Evolutionary conservation across 1,284 basidiomycete species (phyloP).

Genomic region (Rhodotorula sp.): DNA sequence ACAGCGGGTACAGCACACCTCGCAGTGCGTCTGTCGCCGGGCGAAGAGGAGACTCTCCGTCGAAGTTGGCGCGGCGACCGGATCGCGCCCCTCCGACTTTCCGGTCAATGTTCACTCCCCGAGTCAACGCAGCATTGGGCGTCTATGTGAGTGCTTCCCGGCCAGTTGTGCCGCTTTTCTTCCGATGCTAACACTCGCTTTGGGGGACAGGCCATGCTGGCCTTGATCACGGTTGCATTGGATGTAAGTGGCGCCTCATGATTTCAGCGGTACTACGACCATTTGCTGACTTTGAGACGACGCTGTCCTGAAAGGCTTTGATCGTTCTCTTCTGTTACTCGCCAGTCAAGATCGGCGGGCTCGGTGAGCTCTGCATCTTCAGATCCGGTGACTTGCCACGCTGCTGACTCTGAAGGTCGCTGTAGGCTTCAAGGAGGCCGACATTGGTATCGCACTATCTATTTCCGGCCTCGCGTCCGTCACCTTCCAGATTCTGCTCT

Average conservation of each 20-base stretch:
- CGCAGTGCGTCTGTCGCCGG: neutral
- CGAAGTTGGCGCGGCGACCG: neutral
- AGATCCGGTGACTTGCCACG: too few relatives aligned
- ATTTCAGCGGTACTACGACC: neutral
- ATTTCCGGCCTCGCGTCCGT: slow-evolving; percentile 46
- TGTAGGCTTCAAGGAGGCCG: slow-evolving; percentile 24
- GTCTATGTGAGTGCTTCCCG: slow-evolving; percentile 12
- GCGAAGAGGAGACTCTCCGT: neutral
- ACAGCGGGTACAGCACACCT: slow-evolving; percentile 42
- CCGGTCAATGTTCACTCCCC: slow-evolving; percentile 15
- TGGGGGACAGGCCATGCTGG: slow-evolving; percentile 29
- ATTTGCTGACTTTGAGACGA: too few relatives aligned
- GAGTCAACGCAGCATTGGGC: slow-evolving; percentile 21
- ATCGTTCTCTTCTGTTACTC: slow-evolving; percentile 43
- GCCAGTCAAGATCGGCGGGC: slow-evolving; percentile 35
- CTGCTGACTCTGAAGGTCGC: too few relatives aligned
- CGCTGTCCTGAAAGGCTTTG: slow-evolving; percentile 17
- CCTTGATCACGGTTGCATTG: slow-evolving; percentile 35
- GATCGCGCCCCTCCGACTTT: slow-evolving; percentile 6
- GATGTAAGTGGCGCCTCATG: slow-evolving; percentile 8
- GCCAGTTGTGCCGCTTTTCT: too few relatives aligned
- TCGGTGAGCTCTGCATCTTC: slow-evolving; percentile 7
- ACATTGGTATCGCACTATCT: slow-evolving; percentile 47
- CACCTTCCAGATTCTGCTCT: slow-evolving; percentile 48
- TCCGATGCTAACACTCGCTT: neutral